A percentile compares a stretch with the other conserved stretches of the same genome.
phyloP scores from a whole-genome alignment of 257 asterid genomes.

The Vinca minor region DNA sequence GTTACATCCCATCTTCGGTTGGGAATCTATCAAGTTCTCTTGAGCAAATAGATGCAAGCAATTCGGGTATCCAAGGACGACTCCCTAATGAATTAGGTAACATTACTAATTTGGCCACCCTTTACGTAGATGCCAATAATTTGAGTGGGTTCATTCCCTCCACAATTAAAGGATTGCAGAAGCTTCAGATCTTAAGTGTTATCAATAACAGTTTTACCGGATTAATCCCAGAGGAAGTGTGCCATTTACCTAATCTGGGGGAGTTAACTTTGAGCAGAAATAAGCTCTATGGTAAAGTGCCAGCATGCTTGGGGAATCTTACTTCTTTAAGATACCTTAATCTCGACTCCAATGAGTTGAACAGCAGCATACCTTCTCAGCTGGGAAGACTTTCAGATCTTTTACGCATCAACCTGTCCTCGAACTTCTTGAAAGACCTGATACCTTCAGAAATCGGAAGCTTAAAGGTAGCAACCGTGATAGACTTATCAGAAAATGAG shows the following conservation, averaged over 20 bases:
- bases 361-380: background rate
- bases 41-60: background rate
- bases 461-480: background rate
- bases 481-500: constrained; percentile 11
- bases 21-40: constrained; percentile 25
- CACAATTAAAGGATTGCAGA: background rate
- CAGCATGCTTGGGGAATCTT: constrained; percentile 10
- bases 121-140: background rate
- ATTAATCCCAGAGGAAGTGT: background rate
- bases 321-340: background rate
- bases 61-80: constrained; percentile 8
- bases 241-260: background rate
- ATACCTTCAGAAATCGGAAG: constrained; percentile 1
- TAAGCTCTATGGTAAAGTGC: background rate
- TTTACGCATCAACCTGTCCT: background rate
- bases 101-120: constrained; percentile 1
- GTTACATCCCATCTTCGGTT: constrained; percentile 20
- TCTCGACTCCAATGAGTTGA: background rate
- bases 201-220: background rate
- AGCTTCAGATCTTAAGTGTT: background rate
- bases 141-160: constrained; percentile 10
- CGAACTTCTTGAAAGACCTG: background rate
- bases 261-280: background rate
- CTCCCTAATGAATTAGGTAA: constrained; percentile 28
- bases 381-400: background rate